Evolutionary conservation across 352 stramenopile species (phyloP), one percentile per base, ranked within the genome.

Genomic region (Pilasporangium apinafurcum): DNA sequence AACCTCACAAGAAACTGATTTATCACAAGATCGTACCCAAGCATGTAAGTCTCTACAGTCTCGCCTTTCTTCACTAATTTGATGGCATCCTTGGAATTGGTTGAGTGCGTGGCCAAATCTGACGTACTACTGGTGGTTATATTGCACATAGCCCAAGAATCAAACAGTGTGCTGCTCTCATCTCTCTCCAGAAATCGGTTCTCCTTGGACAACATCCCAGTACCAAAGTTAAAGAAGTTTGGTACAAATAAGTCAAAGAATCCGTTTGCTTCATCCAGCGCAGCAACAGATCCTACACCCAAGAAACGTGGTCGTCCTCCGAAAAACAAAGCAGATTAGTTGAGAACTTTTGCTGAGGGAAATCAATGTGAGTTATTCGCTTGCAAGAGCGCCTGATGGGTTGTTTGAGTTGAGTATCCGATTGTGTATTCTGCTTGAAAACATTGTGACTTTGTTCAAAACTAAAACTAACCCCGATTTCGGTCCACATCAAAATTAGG

Each of bases 221-320:
- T 87, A n/a, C 69, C 68, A 17, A 87, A 86, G 51, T 48, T 90
- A 38, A 90, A 87, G 56, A 87, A 86, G 41, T n/a, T n/a, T n/a
- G n/a, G n/a, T n/a, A n/a, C n/a, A n/a, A n/a, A n/a, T n/a, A 82
- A 72, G 28, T 70, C 72, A 12, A 90, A 87, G 62, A 90, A 87
- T 38, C 78, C 78, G 26, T 90, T 90, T 31, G 61, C 62, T 4
- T 58, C 65, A 13, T 40, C 37, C 13, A 52, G 65, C 16, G 53
- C 59, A 14, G 26, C 22, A 5, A 53, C 46, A 17, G 20, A 39
- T 13, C 16, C 9, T 6, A 27, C 44, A 27, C 50, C 44, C 12
- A 59, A 59, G 44, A 49, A 41, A 16, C 59, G 52, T 4, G 53
- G 59, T 8, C 64, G 61, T 18, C 48, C 64, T 28, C 37, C 39